A percentile compares a stretch with the other conserved stretches of the same genome.
Conservation (phyloP, 352 stramenopile species). For the Pythium phragmiticola region DNA sequence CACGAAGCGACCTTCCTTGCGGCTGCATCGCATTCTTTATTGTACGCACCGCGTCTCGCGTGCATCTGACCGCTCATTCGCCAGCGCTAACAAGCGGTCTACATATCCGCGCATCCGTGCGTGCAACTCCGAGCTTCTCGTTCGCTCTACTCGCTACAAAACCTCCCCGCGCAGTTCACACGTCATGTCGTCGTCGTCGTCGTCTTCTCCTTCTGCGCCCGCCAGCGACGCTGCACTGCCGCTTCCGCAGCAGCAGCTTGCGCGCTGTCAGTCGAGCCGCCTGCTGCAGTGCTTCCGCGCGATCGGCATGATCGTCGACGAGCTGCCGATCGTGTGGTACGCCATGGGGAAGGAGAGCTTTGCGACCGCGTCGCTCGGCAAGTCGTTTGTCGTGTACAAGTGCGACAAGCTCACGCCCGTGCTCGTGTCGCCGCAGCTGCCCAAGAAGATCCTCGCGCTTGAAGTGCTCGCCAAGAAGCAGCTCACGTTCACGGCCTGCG, state of each 20-base stretch:
- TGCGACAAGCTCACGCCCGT: conserved; percentile 87
- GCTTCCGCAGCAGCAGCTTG: conserved; percentile 37
- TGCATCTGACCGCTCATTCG: not conserved
- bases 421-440: conserved; percentile 76
- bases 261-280: conserved; percentile 63
- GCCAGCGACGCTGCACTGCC: not conserved
- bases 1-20: not conserved
- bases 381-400: conserved; percentile 91
- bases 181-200: not conserved
- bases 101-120: not conserved
- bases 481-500: conserved; percentile 75
- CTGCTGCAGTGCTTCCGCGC: conserved; percentile 89
- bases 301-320: conserved; percentile 86
- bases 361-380: conserved; percentile 84
- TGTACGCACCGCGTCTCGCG: not conserved
- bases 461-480: conserved; percentile 65
- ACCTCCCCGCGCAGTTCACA: not conserved
- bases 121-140: not conserved
- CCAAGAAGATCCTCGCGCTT: conserved; percentile 74
- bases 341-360: conserved; percentile 88
- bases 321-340: conserved; percentile 87
- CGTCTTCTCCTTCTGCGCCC: not conserved
- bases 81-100: not conserved
- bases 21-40: not conserved
- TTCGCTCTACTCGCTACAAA: not conserved